These are phyloP conservation scores for Fennellomyces sp. DNA, from an alignment of 371 early-diverging fungal genomes.

Conservation along the genomic window DNA sequence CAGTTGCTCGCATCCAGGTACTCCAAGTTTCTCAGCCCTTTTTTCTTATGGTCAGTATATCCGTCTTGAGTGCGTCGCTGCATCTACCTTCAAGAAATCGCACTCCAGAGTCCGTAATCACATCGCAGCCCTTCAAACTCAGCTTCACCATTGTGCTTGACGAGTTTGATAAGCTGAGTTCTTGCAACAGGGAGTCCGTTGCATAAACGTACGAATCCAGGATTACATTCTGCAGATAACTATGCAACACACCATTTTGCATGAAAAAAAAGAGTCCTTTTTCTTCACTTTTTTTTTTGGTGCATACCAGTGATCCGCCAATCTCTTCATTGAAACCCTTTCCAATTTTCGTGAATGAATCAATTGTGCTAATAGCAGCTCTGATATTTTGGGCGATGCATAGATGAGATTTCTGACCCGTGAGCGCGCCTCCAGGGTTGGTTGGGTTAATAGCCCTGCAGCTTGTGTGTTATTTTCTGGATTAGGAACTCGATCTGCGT, in stretches of 20 bases:
- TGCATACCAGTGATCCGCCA: slow-evolving; percentile 38
- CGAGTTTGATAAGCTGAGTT: slow-evolving; percentile 32
- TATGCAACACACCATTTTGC: not conserved
- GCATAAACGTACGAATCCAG: slow-evolving; percentile 42
- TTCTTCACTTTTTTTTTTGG: too few species aligned
- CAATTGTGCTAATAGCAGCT: slow-evolving; percentile 23
- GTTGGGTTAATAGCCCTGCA: slow-evolving; percentile 32
- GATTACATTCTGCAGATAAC: slow-evolving; percentile 35
- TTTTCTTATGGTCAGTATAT: too few species aligned
- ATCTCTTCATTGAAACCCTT: slow-evolving; percentile 21
- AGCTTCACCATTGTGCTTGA: slow-evolving; percentile 16
- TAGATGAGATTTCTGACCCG: slow-evolving; percentile 15
- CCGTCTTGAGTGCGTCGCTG: too few species aligned
- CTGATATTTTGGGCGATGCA: slow-evolving; percentile 32
- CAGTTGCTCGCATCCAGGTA: slow-evolving; percentile 45
- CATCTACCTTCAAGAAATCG: slow-evolving; percentile 35
- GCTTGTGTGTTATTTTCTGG: too few species aligned
- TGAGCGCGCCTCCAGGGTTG: slow-evolving; percentile 12
- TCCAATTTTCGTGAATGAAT: slow-evolving; percentile 29
- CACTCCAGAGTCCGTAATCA: slow-evolving; percentile 43
- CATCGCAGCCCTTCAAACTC: slow-evolving; percentile 43
- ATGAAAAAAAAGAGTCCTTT: not conserved
- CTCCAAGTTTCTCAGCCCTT: slow-evolving; percentile 37
- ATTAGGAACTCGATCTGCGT: too few species aligned
- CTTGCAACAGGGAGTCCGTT: slow-evolving; percentile 43